phyloP scores from a whole-genome alignment of 2,329 filamentous ascomycete species.

The Esteya vermicola region DNA sequence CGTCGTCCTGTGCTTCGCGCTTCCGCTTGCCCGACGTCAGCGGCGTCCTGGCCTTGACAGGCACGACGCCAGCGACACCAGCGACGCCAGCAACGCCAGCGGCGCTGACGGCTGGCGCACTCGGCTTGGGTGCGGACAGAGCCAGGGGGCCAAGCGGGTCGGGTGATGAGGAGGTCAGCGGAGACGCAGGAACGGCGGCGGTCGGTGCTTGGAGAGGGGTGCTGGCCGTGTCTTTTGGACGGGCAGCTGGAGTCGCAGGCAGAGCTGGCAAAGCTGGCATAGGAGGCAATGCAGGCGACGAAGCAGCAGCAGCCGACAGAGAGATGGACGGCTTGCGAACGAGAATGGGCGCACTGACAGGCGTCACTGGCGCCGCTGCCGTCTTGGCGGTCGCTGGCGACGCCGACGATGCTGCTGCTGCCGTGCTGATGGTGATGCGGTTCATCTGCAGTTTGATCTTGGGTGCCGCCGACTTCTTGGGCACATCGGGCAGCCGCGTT shows the following conservation, averaged over 20 bases:
- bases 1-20: slow-evolving; percentile 13
- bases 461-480: slow-evolving; percentile 5
- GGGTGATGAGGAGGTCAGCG: too few species aligned
- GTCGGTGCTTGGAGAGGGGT: too few species aligned
- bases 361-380: background rate
- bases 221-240: too few species aligned
- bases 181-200: too few species aligned
- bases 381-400: background rate
- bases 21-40: slow-evolving; percentile 14
- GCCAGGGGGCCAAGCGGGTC: too few species aligned
- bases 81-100: too few species aligned
- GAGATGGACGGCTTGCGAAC: slow-evolving; percentile 13
- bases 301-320: background rate
- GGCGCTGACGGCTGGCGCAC: too few species aligned
- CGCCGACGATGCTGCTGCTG: background rate
- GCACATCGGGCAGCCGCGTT: slow-evolving; percentile 5
- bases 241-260: too few species aligned
- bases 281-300: background rate
- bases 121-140: too few species aligned
- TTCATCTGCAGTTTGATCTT: slow-evolving; percentile 12
- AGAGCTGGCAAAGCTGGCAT: too few species aligned
- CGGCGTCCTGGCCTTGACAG: background rate
- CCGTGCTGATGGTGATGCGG: slow-evolving; percentile 2
- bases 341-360: slow-evolving; percentile 4
- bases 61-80: too few species aligned